Evolutionary conservation across 1,284 basidiomycete species (phyloP).

Genomic region (Neolentinus lepideus): DNA sequence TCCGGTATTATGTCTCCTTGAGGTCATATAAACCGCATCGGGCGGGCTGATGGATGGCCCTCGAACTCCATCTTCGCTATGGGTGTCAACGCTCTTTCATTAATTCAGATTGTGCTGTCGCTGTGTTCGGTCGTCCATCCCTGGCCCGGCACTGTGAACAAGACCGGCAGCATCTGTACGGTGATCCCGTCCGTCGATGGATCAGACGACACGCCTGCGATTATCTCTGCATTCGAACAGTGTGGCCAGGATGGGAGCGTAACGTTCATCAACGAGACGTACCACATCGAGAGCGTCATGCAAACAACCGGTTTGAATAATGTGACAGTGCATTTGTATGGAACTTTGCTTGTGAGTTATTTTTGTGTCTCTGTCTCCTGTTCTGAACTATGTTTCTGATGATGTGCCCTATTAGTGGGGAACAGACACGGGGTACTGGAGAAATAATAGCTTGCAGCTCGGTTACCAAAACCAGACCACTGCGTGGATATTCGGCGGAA

Average conservation of each 20-base stretch:
- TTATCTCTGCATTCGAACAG: constrained; percentile 19
- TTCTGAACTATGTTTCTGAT: background rate
- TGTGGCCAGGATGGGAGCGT: constrained; percentile 19
- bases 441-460: constrained; percentile 18
- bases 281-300: constrained; percentile 24
- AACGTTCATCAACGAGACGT: constrained; percentile 18
- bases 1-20: too few relatives aligned
- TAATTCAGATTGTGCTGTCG: background rate
- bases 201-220: constrained; percentile 23
- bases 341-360: constrained; percentile 22
- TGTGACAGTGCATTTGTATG: constrained; percentile 19
- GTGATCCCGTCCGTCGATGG: constrained; percentile 18
- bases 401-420: constrained; percentile 18
- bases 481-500: constrained; percentile 25
- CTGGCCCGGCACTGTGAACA: background rate
- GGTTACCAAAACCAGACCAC: constrained; percentile 24
- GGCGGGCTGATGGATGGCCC: too few relatives aligned
- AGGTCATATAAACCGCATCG: too few relatives aligned
- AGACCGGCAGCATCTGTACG: constrained; percentile 12
- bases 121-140: background rate
- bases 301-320: constrained; percentile 22
- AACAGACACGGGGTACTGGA: constrained; percentile 24
- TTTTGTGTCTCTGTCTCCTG: too few relatives aligned
- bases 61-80: too few relatives aligned
- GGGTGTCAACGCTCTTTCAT: background rate